phyloP scores from a whole-genome alignment of 192 early-diverging fungal species.

The Coemansia sp. region DNA sequence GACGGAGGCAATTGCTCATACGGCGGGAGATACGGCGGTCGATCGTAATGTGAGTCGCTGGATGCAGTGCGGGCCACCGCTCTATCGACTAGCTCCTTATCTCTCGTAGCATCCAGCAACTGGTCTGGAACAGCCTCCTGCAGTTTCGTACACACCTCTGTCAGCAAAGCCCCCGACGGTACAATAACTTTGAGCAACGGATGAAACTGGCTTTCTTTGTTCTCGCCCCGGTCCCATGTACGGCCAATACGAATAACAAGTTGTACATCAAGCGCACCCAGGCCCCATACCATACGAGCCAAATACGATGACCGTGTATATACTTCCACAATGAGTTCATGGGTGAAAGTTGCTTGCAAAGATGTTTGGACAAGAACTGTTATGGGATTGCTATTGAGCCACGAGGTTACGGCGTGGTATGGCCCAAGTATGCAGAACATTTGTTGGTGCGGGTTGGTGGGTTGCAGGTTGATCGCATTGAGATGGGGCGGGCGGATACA shows the following conservation, averaged over 20 bases:
- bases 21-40: no score
- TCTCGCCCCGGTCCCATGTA: conserved; percentile 24
- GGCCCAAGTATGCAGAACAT: conserved; percentile 49
- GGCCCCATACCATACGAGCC: conserved; percentile 21
- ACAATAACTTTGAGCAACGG: conserved; percentile 44
- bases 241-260: conserved; percentile 44
- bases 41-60: no score
- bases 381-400: conserved; percentile 23
- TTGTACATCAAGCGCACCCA: conserved; percentile 20
- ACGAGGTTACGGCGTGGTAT: conserved; percentile 25
- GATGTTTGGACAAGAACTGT: conserved; percentile 23
- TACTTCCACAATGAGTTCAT: conserved; percentile 38
- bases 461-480: conserved; percentile 21
- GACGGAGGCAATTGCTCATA: no score
- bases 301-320: conserved; percentile 28
- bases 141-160: conserved; percentile 24
- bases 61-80: conserved; percentile 13
- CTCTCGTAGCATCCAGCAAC: conserved; percentile 20
- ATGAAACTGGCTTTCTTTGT: conserved; percentile 22
- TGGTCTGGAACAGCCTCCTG: conserved; percentile 8
- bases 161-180: conserved; percentile 33
- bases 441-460: conserved; percentile 21
- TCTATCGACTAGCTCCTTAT: conserved; percentile 18
- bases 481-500: conserved; percentile 23
- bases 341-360: conserved; percentile 36